Conservation (phyloP, 2,329 filamentous ascomycete genomes). For the Cladosporium velox region DNA sequence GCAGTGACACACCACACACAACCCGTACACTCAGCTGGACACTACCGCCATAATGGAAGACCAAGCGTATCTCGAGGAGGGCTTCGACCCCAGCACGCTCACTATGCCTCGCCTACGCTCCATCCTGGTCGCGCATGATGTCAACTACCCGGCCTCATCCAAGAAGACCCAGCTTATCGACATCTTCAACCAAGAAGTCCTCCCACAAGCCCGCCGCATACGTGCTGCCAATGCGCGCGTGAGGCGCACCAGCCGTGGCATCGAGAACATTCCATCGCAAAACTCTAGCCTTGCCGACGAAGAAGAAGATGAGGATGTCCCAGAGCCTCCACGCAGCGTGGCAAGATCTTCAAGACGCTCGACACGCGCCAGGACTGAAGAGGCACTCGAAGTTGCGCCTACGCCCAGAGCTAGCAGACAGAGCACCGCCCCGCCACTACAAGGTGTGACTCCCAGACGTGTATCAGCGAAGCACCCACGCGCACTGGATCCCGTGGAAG, state of each 20-base stretch:
- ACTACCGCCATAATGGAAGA: conserved; percentile 51
- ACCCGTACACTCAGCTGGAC: not conserved
- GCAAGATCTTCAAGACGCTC: conserved; percentile 26
- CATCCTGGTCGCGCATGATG: conserved; percentile 85
- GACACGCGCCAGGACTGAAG: conserved; percentile 42
- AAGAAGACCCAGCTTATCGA: conserved; percentile 89
- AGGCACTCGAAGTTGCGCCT: conserved; percentile 37
- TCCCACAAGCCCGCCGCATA: conserved; percentile 76
- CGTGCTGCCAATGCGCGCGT: conserved; percentile 73
- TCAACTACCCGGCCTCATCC: conserved; percentile 81
- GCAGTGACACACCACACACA: not conserved
- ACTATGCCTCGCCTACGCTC: conserved; percentile 87
- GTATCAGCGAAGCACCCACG: conserved; percentile 49
- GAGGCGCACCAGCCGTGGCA: conserved; percentile 84
- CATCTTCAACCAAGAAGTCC: conserved; percentile 76
- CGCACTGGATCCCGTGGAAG: conserved; percentile 39
- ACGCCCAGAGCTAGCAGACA: conserved; percentile 34
- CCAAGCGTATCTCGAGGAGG: conserved; percentile 79
- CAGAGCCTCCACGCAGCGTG: conserved; percentile 37
- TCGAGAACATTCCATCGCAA: conserved; percentile 69
- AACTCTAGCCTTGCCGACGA: conserved; percentile 61
- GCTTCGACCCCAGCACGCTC: conserved; percentile 79
- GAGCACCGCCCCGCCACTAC: conserved; percentile 38
- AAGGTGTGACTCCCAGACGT: conserved; percentile 36
- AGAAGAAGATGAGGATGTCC: conserved; percentile 50